These are phyloP conservation scores for Oryza longistaminata DNA, from an alignment of 176 grass and related monocot species.

Conservation along the genomic window DNA sequence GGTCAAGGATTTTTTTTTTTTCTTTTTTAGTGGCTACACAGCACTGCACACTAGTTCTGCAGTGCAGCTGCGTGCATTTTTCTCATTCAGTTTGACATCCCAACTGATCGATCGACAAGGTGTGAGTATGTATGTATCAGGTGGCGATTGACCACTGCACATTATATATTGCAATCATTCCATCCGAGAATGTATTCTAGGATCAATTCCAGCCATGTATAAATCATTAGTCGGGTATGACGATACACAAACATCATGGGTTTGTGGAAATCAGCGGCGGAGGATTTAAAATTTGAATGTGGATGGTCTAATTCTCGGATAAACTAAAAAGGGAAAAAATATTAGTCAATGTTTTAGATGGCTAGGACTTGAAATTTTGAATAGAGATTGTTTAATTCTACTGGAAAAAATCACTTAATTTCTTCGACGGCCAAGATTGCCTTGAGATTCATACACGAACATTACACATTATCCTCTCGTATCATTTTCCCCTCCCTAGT, in stretches of 20 bases:
- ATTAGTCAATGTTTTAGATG: too few relatives aligned
- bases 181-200: not conserved
- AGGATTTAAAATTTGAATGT: too few relatives aligned
- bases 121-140: not conserved
- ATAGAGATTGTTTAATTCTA: too few relatives aligned
- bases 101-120: not conserved
- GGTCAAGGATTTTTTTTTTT: not conserved
- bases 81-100: not conserved
- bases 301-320: too few relatives aligned
- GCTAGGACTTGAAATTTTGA: too few relatives aligned
- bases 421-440: fast-evolving
- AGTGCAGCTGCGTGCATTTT: not conserved
- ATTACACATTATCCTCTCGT: too few relatives aligned
- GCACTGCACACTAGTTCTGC: not conserved
- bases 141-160: not conserved
- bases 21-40: not conserved
- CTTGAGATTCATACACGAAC: too few relatives aligned
- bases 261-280: not conserved
- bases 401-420: too few relatives aligned
- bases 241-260: not conserved
- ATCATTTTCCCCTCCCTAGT: too few relatives aligned
- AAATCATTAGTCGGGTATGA: not conserved
- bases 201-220: not conserved
- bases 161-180: not conserved
- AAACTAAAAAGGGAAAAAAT: too few relatives aligned